Evolutionary conservation across 2,329 filamentous ascomycete genomes (phyloP).

Genomic region (Alternaria brassicae): DNA sequence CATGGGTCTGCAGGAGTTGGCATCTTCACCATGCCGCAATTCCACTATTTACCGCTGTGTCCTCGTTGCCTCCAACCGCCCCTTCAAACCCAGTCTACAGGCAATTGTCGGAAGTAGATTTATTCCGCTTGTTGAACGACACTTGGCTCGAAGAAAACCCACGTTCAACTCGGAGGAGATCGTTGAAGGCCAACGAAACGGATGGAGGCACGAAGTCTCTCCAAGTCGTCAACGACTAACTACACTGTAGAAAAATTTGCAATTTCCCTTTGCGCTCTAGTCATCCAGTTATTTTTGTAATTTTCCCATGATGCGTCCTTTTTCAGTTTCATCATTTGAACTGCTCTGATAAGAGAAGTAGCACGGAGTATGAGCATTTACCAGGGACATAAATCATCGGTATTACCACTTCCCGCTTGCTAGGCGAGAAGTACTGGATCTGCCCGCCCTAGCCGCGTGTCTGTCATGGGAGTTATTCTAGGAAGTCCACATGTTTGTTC

Average conservation of each 20-base stretch:
- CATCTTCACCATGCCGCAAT: background rate
- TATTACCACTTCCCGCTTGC: background rate
- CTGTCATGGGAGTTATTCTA: background rate
- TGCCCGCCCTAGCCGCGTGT: background rate
- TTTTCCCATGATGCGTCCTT: background rate
- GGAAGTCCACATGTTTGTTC: background rate
- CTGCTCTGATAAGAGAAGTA: background rate
- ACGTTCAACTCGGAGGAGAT: background rate
- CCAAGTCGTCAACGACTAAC: background rate
- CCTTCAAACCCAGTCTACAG: background rate
- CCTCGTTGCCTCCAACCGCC: background rate
- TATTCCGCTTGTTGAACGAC: background rate
- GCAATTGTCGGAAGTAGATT: background rate
- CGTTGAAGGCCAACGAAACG: background rate
- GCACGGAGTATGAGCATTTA: background rate
- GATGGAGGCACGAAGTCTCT: background rate
- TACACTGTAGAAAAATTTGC: background rate
- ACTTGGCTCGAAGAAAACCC: background rate
- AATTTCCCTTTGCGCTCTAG: background rate
- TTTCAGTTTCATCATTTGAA: background rate
- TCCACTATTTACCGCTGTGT: background rate
- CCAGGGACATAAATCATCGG: background rate
- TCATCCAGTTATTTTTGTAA: background rate
- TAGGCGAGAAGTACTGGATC: background rate
- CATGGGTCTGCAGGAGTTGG: background rate